phyloP scores from a whole-genome alignment of 208 protist genomes.

The Acanthamoeba rhysodes region DNA sequence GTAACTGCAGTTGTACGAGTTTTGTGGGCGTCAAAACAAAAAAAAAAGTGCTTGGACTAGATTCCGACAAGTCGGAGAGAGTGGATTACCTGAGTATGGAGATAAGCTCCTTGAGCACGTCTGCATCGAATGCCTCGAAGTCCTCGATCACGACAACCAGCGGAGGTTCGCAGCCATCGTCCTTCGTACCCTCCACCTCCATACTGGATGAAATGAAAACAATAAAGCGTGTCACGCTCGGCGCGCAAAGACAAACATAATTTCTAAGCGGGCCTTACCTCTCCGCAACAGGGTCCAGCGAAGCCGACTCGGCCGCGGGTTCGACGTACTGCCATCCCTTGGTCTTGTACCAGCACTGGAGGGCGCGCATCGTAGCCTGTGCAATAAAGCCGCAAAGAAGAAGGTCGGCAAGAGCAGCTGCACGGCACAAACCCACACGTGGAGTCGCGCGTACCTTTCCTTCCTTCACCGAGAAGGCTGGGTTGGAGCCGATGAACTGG shows the following conservation, averaged over 20 bases:
- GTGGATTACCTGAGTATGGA: not conserved
- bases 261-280: not conserved
- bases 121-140: slow-evolving; percentile 36
- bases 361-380: slow-evolving; percentile 17
- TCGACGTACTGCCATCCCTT: slow-evolving; percentile 23
- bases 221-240: not conserved
- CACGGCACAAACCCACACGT: not conserved
- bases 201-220: not conserved
- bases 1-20: not conserved
- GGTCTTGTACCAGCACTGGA: slow-evolving; percentile 53
- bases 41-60: not conserved
- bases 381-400: not conserved
- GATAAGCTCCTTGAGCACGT: slow-evolving; percentile 61
- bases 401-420: not conserved
- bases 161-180: not conserved
- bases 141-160: slow-evolving; percentile 39
- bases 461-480: not conserved
- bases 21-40: not conserved
- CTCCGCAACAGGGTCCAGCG: not conserved
- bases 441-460: not conserved
- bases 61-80: not conserved
- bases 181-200: not conserved
- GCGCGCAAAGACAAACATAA: not conserved
- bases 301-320: not conserved
- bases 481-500: slow-evolving; percentile 16